phyloP scores from a whole-genome alignment of 345 rosid genomes.

The Acer yangbiense region DNA sequence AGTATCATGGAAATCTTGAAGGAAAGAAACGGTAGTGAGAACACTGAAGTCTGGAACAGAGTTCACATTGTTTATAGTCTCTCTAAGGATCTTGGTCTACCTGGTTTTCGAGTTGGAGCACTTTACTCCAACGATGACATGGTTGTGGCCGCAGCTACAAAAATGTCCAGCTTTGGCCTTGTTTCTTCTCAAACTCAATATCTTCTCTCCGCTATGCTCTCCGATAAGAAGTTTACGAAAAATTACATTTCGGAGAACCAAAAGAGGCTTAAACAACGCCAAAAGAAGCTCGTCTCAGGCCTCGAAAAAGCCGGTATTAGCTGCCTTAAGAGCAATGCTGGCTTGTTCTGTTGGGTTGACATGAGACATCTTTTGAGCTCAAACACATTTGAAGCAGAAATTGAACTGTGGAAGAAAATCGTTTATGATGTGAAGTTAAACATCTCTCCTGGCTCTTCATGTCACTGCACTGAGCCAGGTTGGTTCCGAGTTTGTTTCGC shows the following conservation, averaged over 20 bases:
- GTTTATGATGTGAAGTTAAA: slow-evolving; percentile 67
- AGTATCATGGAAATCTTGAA: slow-evolving; percentile 69
- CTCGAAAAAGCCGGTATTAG: slow-evolving; percentile 62
- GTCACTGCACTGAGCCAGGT: slow-evolving; percentile 81
- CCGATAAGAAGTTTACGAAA: slow-evolving; percentile 71
- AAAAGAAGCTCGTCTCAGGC: slow-evolving; percentile 55
- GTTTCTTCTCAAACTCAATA: slow-evolving; percentile 82
- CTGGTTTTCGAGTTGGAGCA: slow-evolving; percentile 88
- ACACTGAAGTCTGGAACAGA: slow-evolving; percentile 48
- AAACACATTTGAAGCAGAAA: slow-evolving; percentile 75
- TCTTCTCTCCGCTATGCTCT: slow-evolving; percentile 64
- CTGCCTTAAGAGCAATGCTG: slow-evolving; percentile 64
- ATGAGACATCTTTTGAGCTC: slow-evolving; percentile 71
- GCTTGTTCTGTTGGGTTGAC: slow-evolving; percentile 85
- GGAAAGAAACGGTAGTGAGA: slow-evolving; percentile 45
- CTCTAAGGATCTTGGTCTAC: slow-evolving; percentile 79
- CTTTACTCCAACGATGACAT: slow-evolving; percentile 70
- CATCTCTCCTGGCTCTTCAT: slow-evolving; percentile 75
- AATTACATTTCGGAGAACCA: slow-evolving; percentile 60
- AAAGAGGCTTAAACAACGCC: slow-evolving; percentile 55
- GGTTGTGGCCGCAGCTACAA: slow-evolving; percentile 75
- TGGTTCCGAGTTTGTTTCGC: slow-evolving; percentile 84
- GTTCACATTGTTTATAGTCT: slow-evolving; percentile 78
- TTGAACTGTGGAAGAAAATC: slow-evolving; percentile 74
- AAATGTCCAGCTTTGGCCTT: slow-evolving; percentile 87